A percentile compares a stretch with the other conserved stretches of the same genome.
Evolutionary conservation across 116 monocot genomes (phyloP).

Genomic region (Posidonia oceanica): DNA sequence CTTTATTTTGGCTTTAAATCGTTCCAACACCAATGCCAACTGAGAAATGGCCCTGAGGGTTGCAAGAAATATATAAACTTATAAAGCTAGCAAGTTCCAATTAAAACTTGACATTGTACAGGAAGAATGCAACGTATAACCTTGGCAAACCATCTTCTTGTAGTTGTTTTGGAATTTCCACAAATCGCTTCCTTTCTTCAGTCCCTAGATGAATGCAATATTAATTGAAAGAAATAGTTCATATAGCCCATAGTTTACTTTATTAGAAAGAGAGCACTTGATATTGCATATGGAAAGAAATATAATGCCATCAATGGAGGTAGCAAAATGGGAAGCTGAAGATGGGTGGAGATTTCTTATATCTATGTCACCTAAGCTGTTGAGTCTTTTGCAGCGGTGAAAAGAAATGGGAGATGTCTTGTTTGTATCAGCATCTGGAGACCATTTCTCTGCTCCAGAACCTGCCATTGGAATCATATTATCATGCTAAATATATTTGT

Average conservation of each 20-base stretch:
- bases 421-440: slow-evolving; percentile 18
- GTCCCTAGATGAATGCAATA: slow-evolving; percentile 23
- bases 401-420: slow-evolving; percentile 19
- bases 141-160: slow-evolving; percentile 52
- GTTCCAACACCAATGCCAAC: slow-evolving; percentile 35
- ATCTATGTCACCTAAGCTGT: slow-evolving; percentile 19
- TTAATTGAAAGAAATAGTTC: not conserved
- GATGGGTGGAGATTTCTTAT: slow-evolving; percentile 13
- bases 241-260: not conserved
- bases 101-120: slow-evolving; percentile 4
- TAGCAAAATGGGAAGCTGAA: slow-evolving; percentile 19
- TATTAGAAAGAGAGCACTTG: slow-evolving; percentile 7
- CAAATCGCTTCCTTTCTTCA: slow-evolving; percentile 21
- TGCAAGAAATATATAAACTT: not conserved
- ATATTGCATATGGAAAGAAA: not conserved
- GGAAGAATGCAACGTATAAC: slow-evolving; percentile 20
- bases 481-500: not conserved
- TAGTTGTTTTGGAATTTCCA: slow-evolving; percentile 27
- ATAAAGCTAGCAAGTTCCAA: not conserved
- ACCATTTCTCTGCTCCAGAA: slow-evolving; percentile 29
- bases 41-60: slow-evolving; percentile 45
- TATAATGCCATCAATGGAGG: slow-evolving; percentile 1
- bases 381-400: slow-evolving; percentile 25
- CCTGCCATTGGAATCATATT: slow-evolving; percentile 18
- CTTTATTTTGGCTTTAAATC: slow-evolving; percentile 52